A percentile compares a stretch with the other conserved stretches of the same genome.
Conservation (phyloP, 352 stramenopile genomes). For the Phytopythium chamaehyphon region DNA sequence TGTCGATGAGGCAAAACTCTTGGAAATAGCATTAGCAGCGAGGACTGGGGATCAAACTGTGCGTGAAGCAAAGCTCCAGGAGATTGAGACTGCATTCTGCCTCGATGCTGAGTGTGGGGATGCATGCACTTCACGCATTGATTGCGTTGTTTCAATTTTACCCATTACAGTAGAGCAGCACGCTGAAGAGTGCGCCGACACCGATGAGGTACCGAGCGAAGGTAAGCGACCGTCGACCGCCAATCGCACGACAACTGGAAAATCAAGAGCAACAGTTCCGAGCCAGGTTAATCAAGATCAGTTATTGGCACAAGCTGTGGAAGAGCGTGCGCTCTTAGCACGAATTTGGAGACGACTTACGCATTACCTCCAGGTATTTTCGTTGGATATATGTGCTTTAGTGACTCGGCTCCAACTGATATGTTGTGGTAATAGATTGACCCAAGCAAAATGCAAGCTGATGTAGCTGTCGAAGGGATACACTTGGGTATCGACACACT, state of each 20-base stretch:
- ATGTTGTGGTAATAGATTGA: slow-evolving; percentile 14
- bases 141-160: slow-evolving; percentile 24
- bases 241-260: slow-evolving; percentile 2
- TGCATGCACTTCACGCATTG: slow-evolving; percentile 11
- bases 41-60: slow-evolving; percentile 2
- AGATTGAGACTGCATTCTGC: not conserved
- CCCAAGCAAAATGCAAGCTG: slow-evolving; percentile 19
- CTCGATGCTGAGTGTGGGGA: not conserved
- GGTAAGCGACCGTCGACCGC: not conserved
- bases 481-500: slow-evolving; percentile 35
- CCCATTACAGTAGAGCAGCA: not conserved
- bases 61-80: not conserved
- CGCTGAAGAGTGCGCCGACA: not conserved
- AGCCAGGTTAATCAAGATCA: not conserved
- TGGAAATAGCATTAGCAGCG: slow-evolving; percentile 34
- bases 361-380: slow-evolving; percentile 13
- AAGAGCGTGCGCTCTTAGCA: slow-evolving; percentile 14
- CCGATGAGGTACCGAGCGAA: not conserved
- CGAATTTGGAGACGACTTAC: slow-evolving; percentile 20
- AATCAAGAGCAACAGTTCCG: not conserved
- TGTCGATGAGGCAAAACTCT: slow-evolving; percentile 46
- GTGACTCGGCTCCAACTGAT: not conserved
- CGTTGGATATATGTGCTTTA: not conserved
- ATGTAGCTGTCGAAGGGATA: slow-evolving; percentile 29
- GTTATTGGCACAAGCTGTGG: not conserved